These are phyloP conservation scores for Pseudevernia furfuracea DNA, from an alignment of 495 filamentous ascomycete genomes.

Conservation along the genomic window DNA sequence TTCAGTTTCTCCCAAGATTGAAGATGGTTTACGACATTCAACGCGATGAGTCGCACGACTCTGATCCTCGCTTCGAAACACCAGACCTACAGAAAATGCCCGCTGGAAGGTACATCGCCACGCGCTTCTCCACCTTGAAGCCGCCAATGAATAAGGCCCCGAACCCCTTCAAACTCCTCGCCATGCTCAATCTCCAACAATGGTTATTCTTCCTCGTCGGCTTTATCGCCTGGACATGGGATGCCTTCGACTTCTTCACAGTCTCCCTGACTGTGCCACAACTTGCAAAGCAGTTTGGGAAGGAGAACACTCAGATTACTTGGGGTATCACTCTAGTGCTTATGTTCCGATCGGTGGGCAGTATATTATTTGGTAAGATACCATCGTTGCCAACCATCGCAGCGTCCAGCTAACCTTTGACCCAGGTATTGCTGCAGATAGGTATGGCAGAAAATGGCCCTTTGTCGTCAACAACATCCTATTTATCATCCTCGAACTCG, in stretches of 20 bases:
- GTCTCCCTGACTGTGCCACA: conserved; percentile 67
- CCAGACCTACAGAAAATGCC: conserved; percentile 44
- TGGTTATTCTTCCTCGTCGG: conserved; percentile 75
- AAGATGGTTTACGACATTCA: background rate
- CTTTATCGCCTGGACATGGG: conserved; percentile 67
- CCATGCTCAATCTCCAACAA: conserved; percentile 63
- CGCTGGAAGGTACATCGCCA: conserved; percentile 54
- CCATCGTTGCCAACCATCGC: too few species aligned
- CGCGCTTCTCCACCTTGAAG: conserved; percentile 63
- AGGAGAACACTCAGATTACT: conserved; percentile 66
- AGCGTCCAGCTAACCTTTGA: background rate
- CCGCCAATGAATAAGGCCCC: conserved; percentile 71
- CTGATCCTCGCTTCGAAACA: conserved; percentile 8
- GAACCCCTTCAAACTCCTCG: conserved; percentile 67
- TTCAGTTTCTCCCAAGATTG: background rate
- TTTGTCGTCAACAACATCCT: conserved; percentile 77
- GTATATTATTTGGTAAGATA: conserved; percentile 55
- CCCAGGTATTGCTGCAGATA: conserved; percentile 58
- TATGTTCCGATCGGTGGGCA: conserved; percentile 69
- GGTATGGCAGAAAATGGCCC: conserved; percentile 83
- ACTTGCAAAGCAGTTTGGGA: conserved; percentile 59
- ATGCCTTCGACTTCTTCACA: conserved; percentile 89
- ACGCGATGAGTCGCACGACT: conserved; percentile 21
- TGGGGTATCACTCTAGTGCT: conserved; percentile 86
- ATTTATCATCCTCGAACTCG: conserved; percentile 73